Percentiles rank a stretch among this genome's conserved stretches.
Conservation (phyloP, 176 grass and related monocot species). For the Triticum turgidum region DNA sequence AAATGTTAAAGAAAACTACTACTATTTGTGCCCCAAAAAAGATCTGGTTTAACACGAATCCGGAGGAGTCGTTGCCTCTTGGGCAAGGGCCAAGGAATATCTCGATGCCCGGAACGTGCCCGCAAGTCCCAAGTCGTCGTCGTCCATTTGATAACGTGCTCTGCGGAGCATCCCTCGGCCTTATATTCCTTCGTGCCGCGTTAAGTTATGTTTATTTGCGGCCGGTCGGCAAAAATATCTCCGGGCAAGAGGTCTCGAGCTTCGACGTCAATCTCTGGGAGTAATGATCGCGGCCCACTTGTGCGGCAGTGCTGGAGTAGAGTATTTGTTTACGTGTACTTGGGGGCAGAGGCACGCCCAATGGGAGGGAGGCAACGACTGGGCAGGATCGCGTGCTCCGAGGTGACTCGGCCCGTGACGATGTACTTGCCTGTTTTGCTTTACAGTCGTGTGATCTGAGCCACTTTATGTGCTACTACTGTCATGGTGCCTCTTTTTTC, state of each 20-base stretch:
- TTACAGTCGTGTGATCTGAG: not conserved
- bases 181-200: conserved; percentile 10
- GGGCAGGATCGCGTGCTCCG: not conserved
- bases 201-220: not conserved
- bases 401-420: not conserved
- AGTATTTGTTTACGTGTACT: conserved; percentile 3
- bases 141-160: not conserved
- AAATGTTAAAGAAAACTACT: not conserved
- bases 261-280: not conserved
- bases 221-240: conserved; percentile 27
- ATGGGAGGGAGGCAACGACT: not conserved
- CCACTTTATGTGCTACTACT: not conserved
- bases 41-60: not conserved
- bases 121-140: not conserved
- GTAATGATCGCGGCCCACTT: not conserved
- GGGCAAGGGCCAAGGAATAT: conserved; percentile 18
- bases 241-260: not conserved
- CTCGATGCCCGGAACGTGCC: not conserved
- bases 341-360: not conserved
- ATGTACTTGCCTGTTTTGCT: not conserved
- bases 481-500: not conserved
- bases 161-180: not conserved
- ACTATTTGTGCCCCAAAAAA: not conserved
- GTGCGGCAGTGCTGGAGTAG: not conserved
- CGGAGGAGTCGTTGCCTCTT: not conserved